A percentile compares a stretch with the other conserved stretches of the same genome.
phyloP scores from a whole-genome alignment of 441 rosid species.

The Gossypium gossypioides region DNA sequence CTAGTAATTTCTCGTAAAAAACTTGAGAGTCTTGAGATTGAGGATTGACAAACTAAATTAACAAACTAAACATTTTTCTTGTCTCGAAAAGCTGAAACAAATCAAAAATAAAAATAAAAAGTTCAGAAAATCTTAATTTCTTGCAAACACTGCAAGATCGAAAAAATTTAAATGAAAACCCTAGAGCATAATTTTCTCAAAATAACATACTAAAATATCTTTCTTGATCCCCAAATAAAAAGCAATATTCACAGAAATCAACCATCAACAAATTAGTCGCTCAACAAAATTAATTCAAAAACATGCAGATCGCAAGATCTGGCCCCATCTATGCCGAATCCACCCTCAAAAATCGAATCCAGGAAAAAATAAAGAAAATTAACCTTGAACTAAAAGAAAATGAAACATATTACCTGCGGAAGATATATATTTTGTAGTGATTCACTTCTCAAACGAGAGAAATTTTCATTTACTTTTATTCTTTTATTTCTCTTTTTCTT shows the following conservation, averaged over 20 bases:
- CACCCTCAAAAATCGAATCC: not conserved
- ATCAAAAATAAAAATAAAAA: not conserved
- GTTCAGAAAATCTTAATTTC: not conserved
- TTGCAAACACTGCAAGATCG: not conserved
- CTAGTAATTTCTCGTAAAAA: not conserved
- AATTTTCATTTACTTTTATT: not conserved
- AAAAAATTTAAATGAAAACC: not conserved
- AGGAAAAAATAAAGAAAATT: not conserved
- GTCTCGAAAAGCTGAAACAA: not conserved
- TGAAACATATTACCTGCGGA: constrained; percentile 23
- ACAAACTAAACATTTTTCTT: not conserved
- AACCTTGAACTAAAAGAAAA: not conserved
- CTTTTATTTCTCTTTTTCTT: not conserved
- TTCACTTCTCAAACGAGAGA: constrained; percentile 7
- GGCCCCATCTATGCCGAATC: constrained; percentile 20
- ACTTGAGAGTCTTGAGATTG: not conserved
- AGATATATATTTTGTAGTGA: not conserved
- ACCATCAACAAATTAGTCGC: not conserved
- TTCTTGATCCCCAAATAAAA: not conserved
- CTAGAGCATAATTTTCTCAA: not conserved
- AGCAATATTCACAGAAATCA: not conserved
- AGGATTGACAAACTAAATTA: not conserved
- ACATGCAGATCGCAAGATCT: constrained; percentile 9
- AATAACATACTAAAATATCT: not conserved
- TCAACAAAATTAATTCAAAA: constrained; percentile 4